phyloP scores from a whole-genome alignment of 495 filamentous ascomycete species.

The Trichoderma asperelloides region DNA sequence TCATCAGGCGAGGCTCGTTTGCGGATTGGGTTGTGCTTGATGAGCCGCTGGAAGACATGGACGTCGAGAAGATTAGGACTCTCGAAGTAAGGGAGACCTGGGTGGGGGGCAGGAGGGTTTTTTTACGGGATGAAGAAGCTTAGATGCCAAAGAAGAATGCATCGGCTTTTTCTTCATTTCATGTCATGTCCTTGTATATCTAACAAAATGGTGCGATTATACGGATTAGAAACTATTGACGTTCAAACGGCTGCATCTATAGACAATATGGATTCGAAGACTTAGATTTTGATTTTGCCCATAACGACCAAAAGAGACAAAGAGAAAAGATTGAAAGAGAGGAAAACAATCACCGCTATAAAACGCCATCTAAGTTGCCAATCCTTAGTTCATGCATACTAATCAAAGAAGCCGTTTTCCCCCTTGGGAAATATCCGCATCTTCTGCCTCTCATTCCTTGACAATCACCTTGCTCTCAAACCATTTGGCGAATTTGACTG shows the following conservation, averaged over 20 bases:
- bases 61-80: conserved; percentile 36
- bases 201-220: not conserved
- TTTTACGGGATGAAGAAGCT: conserved; percentile 9
- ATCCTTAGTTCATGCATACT: not conserved
- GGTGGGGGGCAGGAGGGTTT: conserved; percentile 45
- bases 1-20: conserved; percentile 42
- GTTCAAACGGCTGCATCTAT: not conserved
- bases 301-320: not conserved
- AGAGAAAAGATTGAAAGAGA: not conserved
- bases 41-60: conserved; percentile 26
- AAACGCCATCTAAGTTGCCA: conserved; percentile 3
- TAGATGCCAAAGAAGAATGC: not conserved
- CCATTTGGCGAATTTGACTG: conserved; percentile 36
- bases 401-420: not conserved
- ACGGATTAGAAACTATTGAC: not conserved
- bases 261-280: not conserved
- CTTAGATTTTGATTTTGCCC: not conserved
- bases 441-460: conserved; percentile 10
- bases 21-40: conserved; percentile 59
- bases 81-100: conserved; percentile 53
- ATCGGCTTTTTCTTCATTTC: not conserved
- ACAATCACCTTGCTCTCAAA: conserved; percentile 20
- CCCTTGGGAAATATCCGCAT: not conserved
- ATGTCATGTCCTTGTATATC: not conserved
- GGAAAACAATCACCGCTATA: not conserved